Base-by-base conservation (phyloP, 2,329 filamentous ascomycete species). In the Ceratocystis alfenasii region DNA sequence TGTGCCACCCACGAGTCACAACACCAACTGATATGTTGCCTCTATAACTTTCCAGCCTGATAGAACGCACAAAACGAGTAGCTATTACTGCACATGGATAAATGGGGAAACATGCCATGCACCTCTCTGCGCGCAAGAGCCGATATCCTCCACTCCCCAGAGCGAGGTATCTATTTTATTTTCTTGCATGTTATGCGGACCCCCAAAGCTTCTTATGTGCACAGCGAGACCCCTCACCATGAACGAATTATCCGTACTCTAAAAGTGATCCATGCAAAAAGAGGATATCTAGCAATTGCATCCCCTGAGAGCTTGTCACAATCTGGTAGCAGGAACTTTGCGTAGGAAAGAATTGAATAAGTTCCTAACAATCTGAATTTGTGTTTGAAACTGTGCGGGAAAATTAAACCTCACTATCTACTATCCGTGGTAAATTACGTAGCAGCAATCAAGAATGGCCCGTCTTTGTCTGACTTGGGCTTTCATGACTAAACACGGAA, bases 1-100 rank as follows among this genome's bases (percentile, higher is more conserved):
- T 62, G 33, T 62, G 59, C 59, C 59, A 59, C 55, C 55, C 28
- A 59, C 55, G 55, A 30, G 53, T n/a, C 55, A 36, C 28, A 59
- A 59, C 55, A 59, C 55, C 17, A 59, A 36, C 12, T 36, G 28
- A 59, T 33, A 33, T 33, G 33, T 59, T n/a, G 33, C 30, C 6
- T 36, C 12, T 59, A 59, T 36, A 30, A n/a, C n/a, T n/a, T 17
- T 15, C 30, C 28, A 30, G 30, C 33, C 28, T n/a, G 55, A 59
- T 59, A 36, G 55, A 59, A 59, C 28, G 6, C 55, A 36, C 55
- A 36, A 59, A 36, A 59, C 55, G 15, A n/a, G 25, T 20, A 41
- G 25, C 17, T 7, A 20, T 20, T 36, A 25, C 55, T 59, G 55
- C 55, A 59, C 55, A 36, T n/a, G 55, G 30, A n/a, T 20, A 59